phyloP scores from a whole-genome alignment of 352 stramenopile species.

The Globisporangium middletonii region DNA sequence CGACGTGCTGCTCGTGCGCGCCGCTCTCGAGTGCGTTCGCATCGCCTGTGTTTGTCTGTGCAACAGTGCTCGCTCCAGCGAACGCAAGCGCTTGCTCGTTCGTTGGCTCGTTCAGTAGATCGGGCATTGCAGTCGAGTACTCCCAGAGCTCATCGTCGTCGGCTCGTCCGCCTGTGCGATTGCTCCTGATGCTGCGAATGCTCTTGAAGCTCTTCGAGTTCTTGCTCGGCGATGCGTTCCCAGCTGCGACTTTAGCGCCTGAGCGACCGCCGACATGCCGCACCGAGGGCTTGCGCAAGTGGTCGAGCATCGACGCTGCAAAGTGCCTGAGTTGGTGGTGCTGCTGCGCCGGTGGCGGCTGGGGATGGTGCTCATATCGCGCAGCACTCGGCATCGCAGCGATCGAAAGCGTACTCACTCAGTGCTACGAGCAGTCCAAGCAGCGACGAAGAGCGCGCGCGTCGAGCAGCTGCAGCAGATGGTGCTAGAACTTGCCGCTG shows the following conservation, averaged over 20 bases:
- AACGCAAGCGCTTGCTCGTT: neutral
- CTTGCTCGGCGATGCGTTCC: neutral
- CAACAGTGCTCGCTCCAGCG: neutral
- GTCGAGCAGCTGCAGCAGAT: no score
- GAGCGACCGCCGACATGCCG: neutral
- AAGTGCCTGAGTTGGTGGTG: constrained; percentile 6
- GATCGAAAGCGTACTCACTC: no score
- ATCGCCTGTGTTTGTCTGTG: neutral
- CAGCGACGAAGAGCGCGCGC: no score
- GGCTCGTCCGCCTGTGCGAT: constrained; percentile 3
- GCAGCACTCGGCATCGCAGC: neutral
- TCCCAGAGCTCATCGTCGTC: constrained; percentile 5
- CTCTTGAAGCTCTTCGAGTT: constrained; percentile 11
- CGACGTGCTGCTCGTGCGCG: neutral
- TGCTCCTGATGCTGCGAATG: constrained; percentile 5
- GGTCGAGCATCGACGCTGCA: constrained; percentile 8
- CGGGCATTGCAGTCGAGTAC: constrained; percentile 1
- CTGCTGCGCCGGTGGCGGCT: neutral
- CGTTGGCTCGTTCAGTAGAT: neutral
- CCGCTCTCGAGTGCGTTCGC: neutral
- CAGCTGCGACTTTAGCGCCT: constrained; percentile 6
- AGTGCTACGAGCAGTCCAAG: no score
- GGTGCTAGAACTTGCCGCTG: no score
- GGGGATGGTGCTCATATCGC: constrained; percentile 3
- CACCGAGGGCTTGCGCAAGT: constrained; percentile 2